These are phyloP conservation scores for Phallus indusiatus DNA, from an alignment of 768 basidiomycete species.

Conservation along the genomic window DNA sequence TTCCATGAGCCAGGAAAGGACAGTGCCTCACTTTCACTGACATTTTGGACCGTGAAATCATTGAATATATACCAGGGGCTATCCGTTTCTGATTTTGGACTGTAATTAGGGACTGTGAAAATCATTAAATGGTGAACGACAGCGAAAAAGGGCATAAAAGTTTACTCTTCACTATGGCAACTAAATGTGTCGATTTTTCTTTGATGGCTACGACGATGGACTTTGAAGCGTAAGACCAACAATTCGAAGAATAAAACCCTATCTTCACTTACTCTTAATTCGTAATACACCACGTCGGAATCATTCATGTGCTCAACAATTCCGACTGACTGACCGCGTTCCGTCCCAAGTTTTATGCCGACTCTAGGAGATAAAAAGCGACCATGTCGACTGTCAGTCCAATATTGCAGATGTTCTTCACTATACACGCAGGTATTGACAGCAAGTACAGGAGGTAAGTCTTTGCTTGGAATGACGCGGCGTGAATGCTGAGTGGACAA, in stretches of 20 bases:
- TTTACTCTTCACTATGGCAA: constrained; percentile 78
- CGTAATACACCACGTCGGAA: constrained; percentile 48
- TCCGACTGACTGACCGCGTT: constrained; percentile 37
- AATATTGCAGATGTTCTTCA: constrained; percentile 61
- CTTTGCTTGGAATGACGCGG: constrained; percentile 51
- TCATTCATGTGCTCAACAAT: constrained; percentile 53
- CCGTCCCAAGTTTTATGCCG: constrained; percentile 20
- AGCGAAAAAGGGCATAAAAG: neutral
- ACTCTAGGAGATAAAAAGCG: constrained; percentile 50
- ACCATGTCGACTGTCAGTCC: constrained; percentile 57
- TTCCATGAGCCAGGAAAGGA: constrained; percentile 90
- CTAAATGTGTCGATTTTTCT: constrained; percentile 69
- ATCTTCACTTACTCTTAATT: constrained; percentile 68
- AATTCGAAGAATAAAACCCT: constrained; percentile 16
- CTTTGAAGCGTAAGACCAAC: constrained; percentile 27
- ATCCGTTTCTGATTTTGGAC: constrained; percentile 27
- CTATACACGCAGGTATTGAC: constrained; percentile 78
- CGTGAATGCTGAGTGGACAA: constrained; percentile 63
- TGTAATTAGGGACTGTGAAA: constrained; percentile 58
- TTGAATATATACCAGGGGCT: constrained; percentile 94
- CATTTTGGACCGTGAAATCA: constrained; percentile 83
- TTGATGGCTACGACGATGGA: constrained; percentile 68
- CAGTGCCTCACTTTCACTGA: constrained; percentile 79
- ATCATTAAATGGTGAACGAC: neutral
- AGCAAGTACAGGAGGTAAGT: constrained; percentile 76